phyloP scores from a whole-genome alignment of 2,329 filamentous ascomycete genomes.

The Pseudogymnoascus sp. region DNA sequence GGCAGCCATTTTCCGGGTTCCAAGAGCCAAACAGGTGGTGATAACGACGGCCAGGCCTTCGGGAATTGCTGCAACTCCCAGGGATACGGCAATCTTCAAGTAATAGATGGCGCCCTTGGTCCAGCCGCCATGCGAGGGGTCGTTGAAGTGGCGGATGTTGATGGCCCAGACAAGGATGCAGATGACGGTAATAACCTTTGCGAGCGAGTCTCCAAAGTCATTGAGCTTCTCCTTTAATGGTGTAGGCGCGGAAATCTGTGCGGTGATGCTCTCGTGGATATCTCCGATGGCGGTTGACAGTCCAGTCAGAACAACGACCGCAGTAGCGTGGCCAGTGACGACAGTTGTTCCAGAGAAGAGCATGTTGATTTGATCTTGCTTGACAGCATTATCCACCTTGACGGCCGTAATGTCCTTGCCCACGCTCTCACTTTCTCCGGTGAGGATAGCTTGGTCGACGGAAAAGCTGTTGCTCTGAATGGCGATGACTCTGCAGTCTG shows the following conservation, averaged over 20 bases:
- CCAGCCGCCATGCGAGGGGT: conserved; percentile 87
- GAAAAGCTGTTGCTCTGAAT: conserved; percentile 97
- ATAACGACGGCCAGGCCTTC: conserved; percentile 97
- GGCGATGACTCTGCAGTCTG: conserved; percentile 75
- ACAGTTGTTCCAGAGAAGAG: conserved; percentile 97
- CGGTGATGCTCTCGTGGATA: conserved; percentile 96
- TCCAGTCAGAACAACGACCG: conserved; percentile 84
- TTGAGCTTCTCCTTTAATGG: conserved; percentile 98
- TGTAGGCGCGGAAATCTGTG: conserved; percentile 95
- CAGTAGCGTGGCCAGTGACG: conserved; percentile 85
- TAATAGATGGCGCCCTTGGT: conserved; percentile 98
- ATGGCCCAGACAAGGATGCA: conserved; percentile 97
- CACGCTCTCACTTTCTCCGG: conserved; percentile 95
- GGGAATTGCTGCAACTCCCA: conserved; percentile 94
- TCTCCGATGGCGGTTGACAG: conserved; percentile 91
- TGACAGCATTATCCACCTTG: conserved; percentile 75
- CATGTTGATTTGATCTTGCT: conserved; percentile 97
- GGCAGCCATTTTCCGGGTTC: conserved; percentile 96
- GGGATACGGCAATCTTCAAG: conserved; percentile 96
- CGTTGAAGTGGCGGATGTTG: conserved; percentile 95
- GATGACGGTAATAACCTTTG: conserved; percentile 97
- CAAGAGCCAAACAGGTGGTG: conserved; percentile 92
- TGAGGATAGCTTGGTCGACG: conserved; percentile 93
- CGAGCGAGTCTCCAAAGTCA: conserved; percentile 90
- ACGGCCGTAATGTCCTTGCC: conserved; percentile 68